These are phyloP conservation scores for Aurantiochytrium sp. DNA, from an alignment of 108 stramenopile species.

Conservation along the genomic window DNA sequence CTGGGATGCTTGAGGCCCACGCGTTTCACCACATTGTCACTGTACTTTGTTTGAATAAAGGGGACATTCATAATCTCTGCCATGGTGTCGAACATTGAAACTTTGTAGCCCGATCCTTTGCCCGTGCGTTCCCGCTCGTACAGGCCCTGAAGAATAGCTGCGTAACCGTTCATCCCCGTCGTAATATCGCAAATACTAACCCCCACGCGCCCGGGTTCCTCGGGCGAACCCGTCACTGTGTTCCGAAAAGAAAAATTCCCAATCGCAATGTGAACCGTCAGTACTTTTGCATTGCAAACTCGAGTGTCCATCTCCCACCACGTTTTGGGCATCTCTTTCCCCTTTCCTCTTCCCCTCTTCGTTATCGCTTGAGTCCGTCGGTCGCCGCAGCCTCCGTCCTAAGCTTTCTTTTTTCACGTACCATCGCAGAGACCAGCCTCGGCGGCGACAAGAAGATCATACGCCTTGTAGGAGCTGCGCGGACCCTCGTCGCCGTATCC, in stretches of 20 bases:
- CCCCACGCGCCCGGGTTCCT: conserved; percentile 1
- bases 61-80: conserved; percentile 13
- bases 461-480: neutral
- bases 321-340: too few species aligned
- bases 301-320: too few species aligned
- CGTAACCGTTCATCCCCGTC: neutral
- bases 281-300: too few species aligned
- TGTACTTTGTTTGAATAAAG: neutral
- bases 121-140: neutral
- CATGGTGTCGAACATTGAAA: conserved; percentile 3
- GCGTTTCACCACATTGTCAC: neutral
- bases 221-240: conserved; percentile 3
- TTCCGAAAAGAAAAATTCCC: neutral
- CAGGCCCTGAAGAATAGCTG: neutral
- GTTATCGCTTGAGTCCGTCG: too few species aligned
- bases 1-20: neutral
- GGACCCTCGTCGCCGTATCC: conserved; percentile 9
- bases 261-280: too few species aligned
- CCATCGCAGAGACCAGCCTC: neutral
- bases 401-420: neutral
- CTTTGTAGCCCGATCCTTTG: neutral
- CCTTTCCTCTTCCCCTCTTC: too few species aligned
- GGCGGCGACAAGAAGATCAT: conserved; percentile 2
- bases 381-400: too few species aligned
- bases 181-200: conserved; percentile 7